These are phyloP conservation scores for Volvox reticuliferus DNA, from an alignment of 139 green algal species.

Conservation along the genomic window DNA sequence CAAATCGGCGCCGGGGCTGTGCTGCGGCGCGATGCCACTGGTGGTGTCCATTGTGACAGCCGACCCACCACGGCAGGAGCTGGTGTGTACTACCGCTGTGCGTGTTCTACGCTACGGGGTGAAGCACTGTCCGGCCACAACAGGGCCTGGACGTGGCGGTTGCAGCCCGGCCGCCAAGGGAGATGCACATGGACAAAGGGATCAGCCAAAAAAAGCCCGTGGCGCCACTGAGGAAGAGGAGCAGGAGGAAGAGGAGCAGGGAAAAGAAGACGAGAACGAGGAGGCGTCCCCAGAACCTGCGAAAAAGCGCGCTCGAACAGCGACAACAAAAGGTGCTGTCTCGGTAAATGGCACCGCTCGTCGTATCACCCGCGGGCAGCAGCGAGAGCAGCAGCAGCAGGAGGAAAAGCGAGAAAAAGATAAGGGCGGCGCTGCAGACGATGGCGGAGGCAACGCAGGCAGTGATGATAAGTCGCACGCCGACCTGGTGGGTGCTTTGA, in stretches of 20 bases:
- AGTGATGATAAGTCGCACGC: background rate
- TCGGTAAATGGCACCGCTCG: background rate
- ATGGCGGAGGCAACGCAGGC: background rate
- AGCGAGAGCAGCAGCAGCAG: background rate
- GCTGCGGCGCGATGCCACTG: background rate
- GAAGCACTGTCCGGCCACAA: background rate
- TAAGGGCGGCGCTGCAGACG: background rate
- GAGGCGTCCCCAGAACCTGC: background rate
- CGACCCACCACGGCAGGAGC: conserved; percentile 4
- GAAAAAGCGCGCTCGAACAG: background rate
- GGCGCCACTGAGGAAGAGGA: background rate
- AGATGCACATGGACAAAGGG: background rate
- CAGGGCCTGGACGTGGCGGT: background rate
- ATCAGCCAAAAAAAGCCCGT: background rate
- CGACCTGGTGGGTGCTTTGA: background rate
- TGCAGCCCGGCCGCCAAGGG: background rate
- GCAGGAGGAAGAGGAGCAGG: conserved; percentile 9
- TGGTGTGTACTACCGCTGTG: conserved; percentile 9
- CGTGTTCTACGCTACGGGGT: conserved; percentile 27
- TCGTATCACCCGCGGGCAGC: background rate
- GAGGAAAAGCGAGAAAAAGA: background rate
- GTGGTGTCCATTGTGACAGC: background rate
- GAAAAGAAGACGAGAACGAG: background rate
- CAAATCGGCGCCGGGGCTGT: conserved; percentile 33
- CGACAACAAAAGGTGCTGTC: background rate